Evolutionary conservation across 2,329 filamentous ascomycete species (phyloP).

Genomic region (Orbilia quercus): DNA sequence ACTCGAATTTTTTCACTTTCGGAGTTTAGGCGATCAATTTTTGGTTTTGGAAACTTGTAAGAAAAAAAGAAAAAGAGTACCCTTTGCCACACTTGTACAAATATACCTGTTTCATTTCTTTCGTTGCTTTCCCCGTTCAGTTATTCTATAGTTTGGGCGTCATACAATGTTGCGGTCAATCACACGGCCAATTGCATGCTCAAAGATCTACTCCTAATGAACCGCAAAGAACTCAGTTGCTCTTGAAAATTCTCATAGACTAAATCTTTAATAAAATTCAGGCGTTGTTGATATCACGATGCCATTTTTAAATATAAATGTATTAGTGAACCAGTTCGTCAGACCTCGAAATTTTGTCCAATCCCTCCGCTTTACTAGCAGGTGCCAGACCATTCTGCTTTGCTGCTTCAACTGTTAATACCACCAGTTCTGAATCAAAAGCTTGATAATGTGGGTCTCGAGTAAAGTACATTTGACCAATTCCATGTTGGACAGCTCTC

Average conservation of each 20-base stretch:
- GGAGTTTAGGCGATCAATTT: constrained; percentile 1
- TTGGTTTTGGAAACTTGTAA: constrained; percentile 4
- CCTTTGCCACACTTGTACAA: background rate
- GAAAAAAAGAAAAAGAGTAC: constrained; percentile 12
- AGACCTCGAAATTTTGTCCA: background rate
- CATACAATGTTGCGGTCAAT: too few relatives aligned
- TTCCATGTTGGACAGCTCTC: constrained; percentile 8
- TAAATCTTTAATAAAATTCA: too few relatives aligned
- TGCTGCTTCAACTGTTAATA: constrained; percentile 15
- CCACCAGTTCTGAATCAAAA: constrained; percentile 17
- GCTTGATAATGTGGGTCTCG: constrained; percentile 28
- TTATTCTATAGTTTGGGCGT: too few relatives aligned
- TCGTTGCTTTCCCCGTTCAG: background rate
- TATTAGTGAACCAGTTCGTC: too few relatives aligned
- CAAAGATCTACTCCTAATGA: too few relatives aligned
- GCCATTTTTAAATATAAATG: too few relatives aligned
- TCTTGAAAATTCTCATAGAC: too few relatives aligned
- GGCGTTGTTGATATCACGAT: too few relatives aligned
- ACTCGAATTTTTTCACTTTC: background rate
- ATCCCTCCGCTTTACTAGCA: background rate
- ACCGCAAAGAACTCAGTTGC: too few relatives aligned
- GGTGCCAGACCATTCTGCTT: constrained; percentile 11
- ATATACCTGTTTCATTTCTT: background rate
- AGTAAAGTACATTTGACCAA: constrained; percentile 38
- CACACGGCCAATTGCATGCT: too few relatives aligned